A percentile compares a stretch with the other conserved stretches of the same genome.
These are phyloP conservation scores for Apiospora koreana DNA, from an alignment of 2,329 filamentous ascomycete genomes.

Conservation along the genomic window DNA sequence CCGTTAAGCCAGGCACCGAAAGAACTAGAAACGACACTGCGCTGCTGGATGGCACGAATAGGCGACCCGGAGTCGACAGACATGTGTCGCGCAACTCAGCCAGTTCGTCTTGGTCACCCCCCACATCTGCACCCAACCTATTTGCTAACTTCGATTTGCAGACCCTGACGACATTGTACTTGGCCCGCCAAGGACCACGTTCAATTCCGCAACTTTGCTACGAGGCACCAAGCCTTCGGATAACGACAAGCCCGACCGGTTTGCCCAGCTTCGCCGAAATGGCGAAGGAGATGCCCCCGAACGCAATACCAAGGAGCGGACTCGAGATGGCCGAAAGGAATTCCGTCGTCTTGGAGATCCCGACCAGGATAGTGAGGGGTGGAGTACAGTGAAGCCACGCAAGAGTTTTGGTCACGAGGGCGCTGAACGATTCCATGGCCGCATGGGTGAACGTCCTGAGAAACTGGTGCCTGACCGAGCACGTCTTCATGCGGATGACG, in stretches of 20 bases:
- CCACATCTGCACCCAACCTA: slow-evolving; percentile 13
- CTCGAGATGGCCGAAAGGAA: slow-evolving; percentile 47
- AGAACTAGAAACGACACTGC: slow-evolving; percentile 45
- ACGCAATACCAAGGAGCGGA: slow-evolving; percentile 34
- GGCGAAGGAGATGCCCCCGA: slow-evolving; percentile 44
- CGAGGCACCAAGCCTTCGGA: slow-evolving; percentile 51
- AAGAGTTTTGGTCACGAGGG: slow-evolving; percentile 75
- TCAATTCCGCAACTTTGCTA: slow-evolving; percentile 71
- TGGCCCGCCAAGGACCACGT: slow-evolving; percentile 79
- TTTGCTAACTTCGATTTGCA: slow-evolving; percentile 37
- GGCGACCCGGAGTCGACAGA: slow-evolving; percentile 54
- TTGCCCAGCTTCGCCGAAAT: slow-evolving; percentile 56
- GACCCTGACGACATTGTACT: slow-evolving; percentile 81
- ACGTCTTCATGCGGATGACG: slow-evolving; percentile 39
- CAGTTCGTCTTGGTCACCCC: slow-evolving; percentile 45
- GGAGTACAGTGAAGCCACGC: slow-evolving; percentile 73
- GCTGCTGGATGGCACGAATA: slow-evolving; percentile 50
- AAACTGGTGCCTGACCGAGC: slow-evolving; percentile 37
- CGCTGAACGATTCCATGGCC: slow-evolving; percentile 68
- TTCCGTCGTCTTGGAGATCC: slow-evolving; percentile 55
- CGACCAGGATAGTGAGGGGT: slow-evolving; percentile 68
- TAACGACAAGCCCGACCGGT: slow-evolving; percentile 61
- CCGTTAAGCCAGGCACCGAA: slow-evolving; percentile 43
- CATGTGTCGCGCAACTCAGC: slow-evolving; percentile 57
- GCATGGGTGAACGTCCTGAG: slow-evolving; percentile 56